Percentiles rank a stretch among this genome's conserved stretches.
Conservation (phyloP, 345 rosid species). For the Dipteronia dyeriana region DNA sequence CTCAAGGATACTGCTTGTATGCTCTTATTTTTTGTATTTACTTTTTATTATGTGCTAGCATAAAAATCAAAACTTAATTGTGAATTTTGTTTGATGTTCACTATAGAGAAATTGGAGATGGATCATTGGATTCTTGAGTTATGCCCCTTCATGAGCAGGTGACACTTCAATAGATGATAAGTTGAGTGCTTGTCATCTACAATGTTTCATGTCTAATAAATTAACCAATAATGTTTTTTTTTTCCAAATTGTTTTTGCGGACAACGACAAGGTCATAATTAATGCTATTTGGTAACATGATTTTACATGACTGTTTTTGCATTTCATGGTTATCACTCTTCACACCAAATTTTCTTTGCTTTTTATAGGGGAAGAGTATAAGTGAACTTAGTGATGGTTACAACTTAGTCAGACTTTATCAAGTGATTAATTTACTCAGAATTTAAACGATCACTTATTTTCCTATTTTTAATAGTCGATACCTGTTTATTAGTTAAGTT, state of each 20-base stretch:
- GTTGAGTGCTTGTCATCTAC: constrained; percentile 4
- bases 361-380: constrained; percentile 62
- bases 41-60: not conserved
- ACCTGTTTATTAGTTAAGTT: not conserved
- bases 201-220: constrained; percentile 9
- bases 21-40: constrained; percentile 23
- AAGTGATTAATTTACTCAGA: constrained; percentile 36
- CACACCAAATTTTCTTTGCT: constrained; percentile 15
- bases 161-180: constrained; percentile 17
- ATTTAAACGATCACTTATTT: not conserved
- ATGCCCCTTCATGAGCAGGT: constrained; percentile 86
- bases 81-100: constrained; percentile 3
- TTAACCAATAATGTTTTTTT: constrained; percentile 2
- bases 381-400: constrained; percentile 69
- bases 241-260: constrained; percentile 52
- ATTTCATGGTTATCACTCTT: constrained; percentile 13
- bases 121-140: constrained; percentile 92
- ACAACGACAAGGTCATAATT: constrained; percentile 63
- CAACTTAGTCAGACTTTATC: constrained; percentile 89
- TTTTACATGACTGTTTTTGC: not conserved
- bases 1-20: constrained; percentile 87
- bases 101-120: constrained; percentile 84
- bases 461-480: not conserved
- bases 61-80: not conserved
- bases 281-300: constrained; percentile 26